Conservation (phyloP, 164 flowering plant species). For the Macadamia integrifolia region DNA sequence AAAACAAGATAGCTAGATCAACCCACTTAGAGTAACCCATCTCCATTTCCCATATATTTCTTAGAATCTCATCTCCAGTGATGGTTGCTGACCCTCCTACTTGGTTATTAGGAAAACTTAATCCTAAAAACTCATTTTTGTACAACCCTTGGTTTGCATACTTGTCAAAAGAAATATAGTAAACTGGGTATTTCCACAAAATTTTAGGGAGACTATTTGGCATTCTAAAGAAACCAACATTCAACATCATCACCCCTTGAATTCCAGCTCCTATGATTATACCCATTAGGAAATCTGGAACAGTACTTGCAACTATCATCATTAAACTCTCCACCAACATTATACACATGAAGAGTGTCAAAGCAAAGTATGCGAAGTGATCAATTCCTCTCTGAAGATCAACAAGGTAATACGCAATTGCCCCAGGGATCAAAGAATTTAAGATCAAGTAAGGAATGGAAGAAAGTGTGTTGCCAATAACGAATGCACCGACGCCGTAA, state of each 20-base stretch:
- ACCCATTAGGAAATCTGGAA: constrained; percentile 63
- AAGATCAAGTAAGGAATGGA: constrained; percentile 47
- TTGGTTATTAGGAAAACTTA: constrained; percentile 17
- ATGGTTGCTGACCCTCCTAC: constrained; percentile 14
- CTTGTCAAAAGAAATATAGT: constrained; percentile 41
- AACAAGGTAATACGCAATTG: constrained; percentile 40
- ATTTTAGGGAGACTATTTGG: constrained; percentile 49
- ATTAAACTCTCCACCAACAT: constrained; percentile 57
- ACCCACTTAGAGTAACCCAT: constrained; percentile 50
- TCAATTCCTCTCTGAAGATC: constrained; percentile 33
- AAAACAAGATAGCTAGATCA: constrained; percentile 38
- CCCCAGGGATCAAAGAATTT: constrained; percentile 42
- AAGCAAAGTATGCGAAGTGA: constrained; percentile 35
- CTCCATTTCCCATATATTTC: constrained; percentile 38
- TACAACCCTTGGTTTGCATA: constrained; percentile 42
- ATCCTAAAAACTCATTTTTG: constrained; percentile 47
- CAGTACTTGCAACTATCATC: constrained; percentile 57
- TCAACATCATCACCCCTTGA: constrained; percentile 49
- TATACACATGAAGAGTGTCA: constrained; percentile 30
- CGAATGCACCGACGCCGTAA: constrained; percentile 44
- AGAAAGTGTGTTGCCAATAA: constrained; percentile 49
- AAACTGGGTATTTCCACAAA: constrained; percentile 58
- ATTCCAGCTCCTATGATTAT: constrained; percentile 54
- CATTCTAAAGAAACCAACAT: constrained; percentile 46
- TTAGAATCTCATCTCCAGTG: constrained; percentile 30